Conservation (phyloP, 805 yeast species). For the Ogataea methylovora region DNA sequence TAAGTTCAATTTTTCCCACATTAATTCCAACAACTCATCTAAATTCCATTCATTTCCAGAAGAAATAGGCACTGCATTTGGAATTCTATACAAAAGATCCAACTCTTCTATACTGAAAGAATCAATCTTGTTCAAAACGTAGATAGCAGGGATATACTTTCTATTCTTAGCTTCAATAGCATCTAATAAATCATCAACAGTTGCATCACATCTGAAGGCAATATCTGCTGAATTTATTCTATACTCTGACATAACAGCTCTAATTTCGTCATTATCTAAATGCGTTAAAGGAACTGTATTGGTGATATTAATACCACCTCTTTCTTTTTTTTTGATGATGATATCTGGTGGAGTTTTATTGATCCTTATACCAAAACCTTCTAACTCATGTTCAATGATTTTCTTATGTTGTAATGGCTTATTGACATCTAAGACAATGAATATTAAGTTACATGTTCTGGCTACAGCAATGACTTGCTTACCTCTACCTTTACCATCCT, state of each 20-base stretch:
- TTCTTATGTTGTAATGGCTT: conserved; percentile 93
- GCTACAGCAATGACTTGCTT: conserved; percentile 98
- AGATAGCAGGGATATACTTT: conserved; percentile 91
- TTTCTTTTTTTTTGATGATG: conserved; percentile 83
- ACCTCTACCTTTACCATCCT: conserved; percentile 90
- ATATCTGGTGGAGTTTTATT: conserved; percentile 93
- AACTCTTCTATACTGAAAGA: conserved; percentile 90
- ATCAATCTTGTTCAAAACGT: conserved; percentile 93
- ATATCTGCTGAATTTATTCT: conserved; percentile 93
- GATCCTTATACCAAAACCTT: conserved; percentile 94
- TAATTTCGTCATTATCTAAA: conserved; percentile 85
- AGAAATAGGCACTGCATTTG: conserved; percentile 95
- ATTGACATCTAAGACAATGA: conserved; percentile 91
- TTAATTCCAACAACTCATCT: conserved; percentile 86
- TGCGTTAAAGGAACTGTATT: conserved; percentile 90
- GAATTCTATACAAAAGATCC: conserved; percentile 83
- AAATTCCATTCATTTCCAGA: conserved; percentile 96
- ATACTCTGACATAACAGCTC: conserved; percentile 95
- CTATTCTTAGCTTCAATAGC: conserved; percentile 86
- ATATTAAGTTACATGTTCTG: conserved; percentile 90
- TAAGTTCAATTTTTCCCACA: conserved; percentile 90
- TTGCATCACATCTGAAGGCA: conserved; percentile 95
- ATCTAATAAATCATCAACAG: conserved; percentile 94
- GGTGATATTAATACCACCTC: conserved; percentile 92
- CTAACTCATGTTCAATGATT: conserved; percentile 89